Conservation (phyloP, 2,329 filamentous ascomycete genomes). For the Aspergillus spinulosporus region DNA sequence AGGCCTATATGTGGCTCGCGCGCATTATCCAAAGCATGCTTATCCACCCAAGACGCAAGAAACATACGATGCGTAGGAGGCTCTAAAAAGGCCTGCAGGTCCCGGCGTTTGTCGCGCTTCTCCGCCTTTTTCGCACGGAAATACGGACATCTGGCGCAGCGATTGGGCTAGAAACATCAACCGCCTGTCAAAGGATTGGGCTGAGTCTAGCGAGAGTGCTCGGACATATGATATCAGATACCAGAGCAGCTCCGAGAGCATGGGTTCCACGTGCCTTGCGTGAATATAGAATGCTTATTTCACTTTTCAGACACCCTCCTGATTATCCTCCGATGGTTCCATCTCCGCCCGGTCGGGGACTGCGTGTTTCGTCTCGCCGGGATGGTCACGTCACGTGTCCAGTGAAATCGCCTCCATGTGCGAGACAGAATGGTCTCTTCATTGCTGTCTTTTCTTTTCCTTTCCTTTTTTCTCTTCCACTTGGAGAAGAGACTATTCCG, state of each 20-base stretch:
- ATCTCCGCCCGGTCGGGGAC: neutral
- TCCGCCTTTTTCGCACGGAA: neutral
- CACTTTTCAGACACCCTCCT: slow-evolving; percentile 14
- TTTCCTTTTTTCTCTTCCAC: slow-evolving; percentile 5
- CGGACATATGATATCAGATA: slow-evolving; percentile 24
- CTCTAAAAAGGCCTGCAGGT: slow-evolving; percentile 3
- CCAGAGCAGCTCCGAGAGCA: slow-evolving; percentile 9
- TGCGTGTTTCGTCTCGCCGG: neutral
- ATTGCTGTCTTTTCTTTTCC: slow-evolving; percentile 4
- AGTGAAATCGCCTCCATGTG: neutral
- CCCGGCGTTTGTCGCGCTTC: slow-evolving; percentile 4
- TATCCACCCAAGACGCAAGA: neutral
- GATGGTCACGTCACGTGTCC: slow-evolving; percentile 4
- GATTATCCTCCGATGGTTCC: neutral
- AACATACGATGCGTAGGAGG: slow-evolving; percentile 9
- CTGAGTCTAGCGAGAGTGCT: slow-evolving; percentile 16
- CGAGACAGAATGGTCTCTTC: neutral
- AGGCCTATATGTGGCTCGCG: neutral
- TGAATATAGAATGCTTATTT: slow-evolving; percentile 31
- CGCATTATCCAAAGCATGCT: neutral
- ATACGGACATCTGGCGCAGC: slow-evolving; percentile 1
- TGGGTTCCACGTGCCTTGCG: slow-evolving; percentile 24
- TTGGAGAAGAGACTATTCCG: slow-evolving; percentile 13
- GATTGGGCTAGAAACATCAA: slow-evolving; percentile 34
- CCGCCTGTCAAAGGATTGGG: slow-evolving; percentile 20